These are phyloP conservation scores for Geotrichum bryndzae DNA, from an alignment of 1,139 yeast genomes.

Conservation along the genomic window DNA sequence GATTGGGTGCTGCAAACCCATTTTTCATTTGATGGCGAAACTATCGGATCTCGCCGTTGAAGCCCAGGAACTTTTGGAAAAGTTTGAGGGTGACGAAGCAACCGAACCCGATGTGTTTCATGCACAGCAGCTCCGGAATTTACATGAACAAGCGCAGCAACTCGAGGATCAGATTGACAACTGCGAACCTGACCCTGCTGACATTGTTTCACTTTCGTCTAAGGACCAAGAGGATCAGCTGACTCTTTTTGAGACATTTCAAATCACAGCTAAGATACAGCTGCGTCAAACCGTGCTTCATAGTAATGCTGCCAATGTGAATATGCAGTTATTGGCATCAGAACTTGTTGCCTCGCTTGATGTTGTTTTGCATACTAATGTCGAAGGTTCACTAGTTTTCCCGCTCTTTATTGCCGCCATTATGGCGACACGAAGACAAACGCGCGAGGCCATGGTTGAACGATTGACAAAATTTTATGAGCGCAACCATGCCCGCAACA, in stretches of 20 bases:
- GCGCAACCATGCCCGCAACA: conserved; percentile 63
- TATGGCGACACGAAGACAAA: conserved; percentile 46
- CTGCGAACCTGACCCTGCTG: conserved; percentile 50
- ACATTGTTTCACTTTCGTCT: conserved; percentile 41
- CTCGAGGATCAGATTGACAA: conserved; percentile 48
- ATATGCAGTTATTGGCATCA: conserved; percentile 53
- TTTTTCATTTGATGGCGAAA: conserved; percentile 61
- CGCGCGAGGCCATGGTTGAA: conserved; percentile 44
- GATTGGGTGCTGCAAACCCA: conserved; percentile 64
- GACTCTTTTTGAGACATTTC: conserved; percentile 65
- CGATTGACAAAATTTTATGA: conserved; percentile 52
- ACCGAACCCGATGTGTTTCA: background rate
- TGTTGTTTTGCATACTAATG: conserved; percentile 55
- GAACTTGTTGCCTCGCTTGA: conserved; percentile 56
- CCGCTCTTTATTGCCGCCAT: conserved; percentile 75
- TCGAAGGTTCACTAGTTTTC: conserved; percentile 66
- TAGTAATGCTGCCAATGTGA: conserved; percentile 57
- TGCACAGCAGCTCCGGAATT: background rate
- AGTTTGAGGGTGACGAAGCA: background rate
- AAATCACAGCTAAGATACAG: conserved; percentile 61
- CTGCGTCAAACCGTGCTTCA: conserved; percentile 57
- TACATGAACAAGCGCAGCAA: conserved; percentile 36
- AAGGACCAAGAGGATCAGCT: conserved; percentile 61
- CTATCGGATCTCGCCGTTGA: conserved; percentile 56
- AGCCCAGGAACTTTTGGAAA: conserved; percentile 22